Conservation (phyloP, 2,329 filamentous ascomycete species). For the Aspergillus intermedius region DNA sequence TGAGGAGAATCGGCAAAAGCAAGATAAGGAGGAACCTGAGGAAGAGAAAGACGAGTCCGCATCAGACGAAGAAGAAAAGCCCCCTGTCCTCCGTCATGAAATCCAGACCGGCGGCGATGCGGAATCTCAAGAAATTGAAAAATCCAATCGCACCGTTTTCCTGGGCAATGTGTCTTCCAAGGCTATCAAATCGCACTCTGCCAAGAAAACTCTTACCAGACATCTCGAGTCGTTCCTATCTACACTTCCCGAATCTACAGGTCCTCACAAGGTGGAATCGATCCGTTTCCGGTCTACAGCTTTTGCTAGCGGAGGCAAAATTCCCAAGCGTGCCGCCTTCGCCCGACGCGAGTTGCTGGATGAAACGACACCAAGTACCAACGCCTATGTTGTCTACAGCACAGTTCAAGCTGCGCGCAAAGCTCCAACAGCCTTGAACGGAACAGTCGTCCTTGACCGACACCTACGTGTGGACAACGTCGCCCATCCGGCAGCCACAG, state of each 20-base stretch:
- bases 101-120: conserved; percentile 24
- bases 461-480: conserved; percentile 89
- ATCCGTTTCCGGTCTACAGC: conserved; percentile 91
- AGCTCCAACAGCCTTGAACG: conserved; percentile 73
- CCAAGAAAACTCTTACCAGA: conserved; percentile 67
- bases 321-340: conserved; percentile 91
- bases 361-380: conserved; percentile 83
- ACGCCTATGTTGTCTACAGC: conserved; percentile 88
- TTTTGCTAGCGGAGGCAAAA: conserved; percentile 60
- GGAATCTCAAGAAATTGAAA: conserved; percentile 60
- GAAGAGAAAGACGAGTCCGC: conserved; percentile 21
- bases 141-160: conserved; percentile 85
- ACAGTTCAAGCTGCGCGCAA: conserved; percentile 67
- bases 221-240: conserved; percentile 73
- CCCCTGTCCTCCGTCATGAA: conserved; percentile 34
- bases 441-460: conserved; percentile 72
- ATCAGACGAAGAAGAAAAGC: conserved; percentile 24
- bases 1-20: conserved; percentile 30
- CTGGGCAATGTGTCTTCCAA: conserved; percentile 81
- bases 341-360: conserved; percentile 87
- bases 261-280: conserved; percentile 72
- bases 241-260: conserved; percentile 43
- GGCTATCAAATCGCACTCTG: conserved; percentile 74
- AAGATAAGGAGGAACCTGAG: conserved; percentile 43
- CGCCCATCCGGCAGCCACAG: conserved; percentile 73